These are phyloP conservation scores for Laburnicola sp. DNA, from an alignment of 2,329 filamentous ascomycete species.

Conservation along the genomic window DNA sequence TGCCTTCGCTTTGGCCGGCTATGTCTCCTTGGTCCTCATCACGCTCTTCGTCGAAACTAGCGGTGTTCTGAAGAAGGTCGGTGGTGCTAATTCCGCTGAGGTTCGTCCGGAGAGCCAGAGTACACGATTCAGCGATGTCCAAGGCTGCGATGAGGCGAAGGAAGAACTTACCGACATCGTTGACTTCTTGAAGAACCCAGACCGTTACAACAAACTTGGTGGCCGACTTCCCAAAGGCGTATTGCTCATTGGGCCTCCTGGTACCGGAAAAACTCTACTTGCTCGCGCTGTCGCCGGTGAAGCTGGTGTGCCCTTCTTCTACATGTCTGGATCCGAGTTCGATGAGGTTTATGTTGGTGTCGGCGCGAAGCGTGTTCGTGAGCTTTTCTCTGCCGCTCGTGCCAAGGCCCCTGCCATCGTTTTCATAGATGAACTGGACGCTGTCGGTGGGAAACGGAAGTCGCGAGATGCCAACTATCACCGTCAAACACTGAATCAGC, in stretches of 20 bases:
- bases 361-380: conserved; percentile 91
- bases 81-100: conserved; percentile 72
- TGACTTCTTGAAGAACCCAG: conserved; percentile 91
- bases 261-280: conserved; percentile 95
- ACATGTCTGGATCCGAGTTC: conserved; percentile 99
- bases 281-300: conserved; percentile 95
- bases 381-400: conserved; percentile 83
- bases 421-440: conserved; percentile 93
- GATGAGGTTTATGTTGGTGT: conserved; percentile 98
- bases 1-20: conserved; percentile 76
- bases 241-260: conserved; percentile 89
- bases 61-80: conserved; percentile 76
- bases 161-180: conserved; percentile 97
- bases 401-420: conserved; percentile 88
- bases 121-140: conserved; percentile 88
- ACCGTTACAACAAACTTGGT: conserved; percentile 89
- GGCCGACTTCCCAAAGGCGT: conserved; percentile 98
- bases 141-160: conserved; percentile 97
- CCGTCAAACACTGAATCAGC: conserved; percentile 96
- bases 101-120: conserved; percentile 92
- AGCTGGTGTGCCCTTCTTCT: conserved; percentile 98
- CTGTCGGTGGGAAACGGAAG: conserved; percentile 91
- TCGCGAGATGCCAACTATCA: conserved; percentile 91
- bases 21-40: conserved; percentile 76
- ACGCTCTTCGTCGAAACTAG: conserved; percentile 82